Conservation (phyloP, 306 rosid species). For the Erythrophleum fordii region DNA sequence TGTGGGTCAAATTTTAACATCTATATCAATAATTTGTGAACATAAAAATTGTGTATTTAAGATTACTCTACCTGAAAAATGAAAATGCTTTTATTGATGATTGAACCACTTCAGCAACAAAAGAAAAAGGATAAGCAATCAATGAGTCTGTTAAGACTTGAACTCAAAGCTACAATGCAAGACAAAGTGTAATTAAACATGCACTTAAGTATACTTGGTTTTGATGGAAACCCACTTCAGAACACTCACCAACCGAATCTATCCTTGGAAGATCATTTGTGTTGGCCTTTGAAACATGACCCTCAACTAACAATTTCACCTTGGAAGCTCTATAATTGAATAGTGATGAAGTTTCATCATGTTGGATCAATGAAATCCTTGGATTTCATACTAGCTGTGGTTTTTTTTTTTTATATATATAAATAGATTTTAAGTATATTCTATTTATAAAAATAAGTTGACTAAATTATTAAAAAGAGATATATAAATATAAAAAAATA, state of each 20-base stretch:
- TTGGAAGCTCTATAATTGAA: slow-evolving; percentile 38
- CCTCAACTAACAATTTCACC: slow-evolving; percentile 43
- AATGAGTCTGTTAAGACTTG: slow-evolving; percentile 35
- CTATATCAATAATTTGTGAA: not conserved
- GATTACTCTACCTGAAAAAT: not conserved
- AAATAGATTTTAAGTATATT: not conserved
- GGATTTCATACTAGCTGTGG: slow-evolving; percentile 7
- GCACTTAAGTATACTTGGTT: slow-evolving; percentile 24
- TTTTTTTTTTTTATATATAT: not conserved
- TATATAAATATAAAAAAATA: not conserved
- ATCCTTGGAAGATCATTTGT: not conserved
- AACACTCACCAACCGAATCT: slow-evolving; percentile 35
- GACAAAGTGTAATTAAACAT: slow-evolving; percentile 25
- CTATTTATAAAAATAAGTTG: not conserved
- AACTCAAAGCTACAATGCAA: slow-evolving; percentile 37
- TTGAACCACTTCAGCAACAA: slow-evolving; percentile 21
- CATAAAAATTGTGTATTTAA: not conserved
- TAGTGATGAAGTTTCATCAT: slow-evolving; percentile 10
- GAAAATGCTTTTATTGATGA: slow-evolving; percentile 19
- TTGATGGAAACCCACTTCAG: slow-evolving; percentile 27
- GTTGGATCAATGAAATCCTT: not conserved
- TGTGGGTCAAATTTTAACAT: not conserved
- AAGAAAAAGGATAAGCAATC: not conserved
- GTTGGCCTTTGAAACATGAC: slow-evolving; percentile 30
- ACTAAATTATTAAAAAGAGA: too few species aligned